phyloP scores from a whole-genome alignment of 139 green algal species.

The Haematococcus sp. region DNA sequence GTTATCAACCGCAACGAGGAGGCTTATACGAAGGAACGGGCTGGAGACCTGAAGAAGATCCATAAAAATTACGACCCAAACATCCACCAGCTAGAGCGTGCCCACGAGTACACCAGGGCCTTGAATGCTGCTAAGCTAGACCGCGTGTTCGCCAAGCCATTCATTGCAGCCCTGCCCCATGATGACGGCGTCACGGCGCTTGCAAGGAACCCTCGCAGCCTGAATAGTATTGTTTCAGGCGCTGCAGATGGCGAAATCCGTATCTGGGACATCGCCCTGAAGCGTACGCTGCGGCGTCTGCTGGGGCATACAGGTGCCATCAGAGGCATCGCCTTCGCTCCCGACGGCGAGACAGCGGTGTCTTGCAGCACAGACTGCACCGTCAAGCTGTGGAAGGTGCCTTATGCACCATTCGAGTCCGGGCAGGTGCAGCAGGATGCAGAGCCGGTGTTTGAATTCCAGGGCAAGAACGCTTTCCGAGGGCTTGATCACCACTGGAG shows the following conservation, averaged over 20 bases:
- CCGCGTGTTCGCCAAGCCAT: slow-evolving; percentile 96
- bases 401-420: slow-evolving; percentile 71
- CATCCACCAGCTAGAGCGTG: slow-evolving; percentile 88
- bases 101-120: slow-evolving; percentile 90
- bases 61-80: slow-evolving; percentile 91
- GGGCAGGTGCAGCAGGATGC: slow-evolving; percentile 59
- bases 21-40: slow-evolving; percentile 74
- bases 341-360: slow-evolving; percentile 73
- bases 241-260: slow-evolving; percentile 65
- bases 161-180: slow-evolving; percentile 87
- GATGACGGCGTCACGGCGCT: slow-evolving; percentile 88
- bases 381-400: slow-evolving; percentile 86
- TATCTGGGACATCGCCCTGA: slow-evolving; percentile 87
- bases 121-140: slow-evolving; percentile 93
- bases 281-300: slow-evolving; percentile 68
- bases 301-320: slow-evolving; percentile 76
- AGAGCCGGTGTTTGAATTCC: slow-evolving; percentile 71
- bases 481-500: slow-evolving; percentile 88
- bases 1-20: slow-evolving; percentile 84
- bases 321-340: slow-evolving; percentile 74
- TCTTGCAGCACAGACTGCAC: slow-evolving; percentile 85
- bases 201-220: slow-evolving; percentile 63
- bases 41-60: slow-evolving; percentile 79
- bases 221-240: slow-evolving; percentile 81
- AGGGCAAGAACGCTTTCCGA: slow-evolving; percentile 63